These are phyloP conservation scores for Huntiella abstrusa DNA, from an alignment of 2,329 filamentous ascomycete species.

Conservation along the genomic window DNA sequence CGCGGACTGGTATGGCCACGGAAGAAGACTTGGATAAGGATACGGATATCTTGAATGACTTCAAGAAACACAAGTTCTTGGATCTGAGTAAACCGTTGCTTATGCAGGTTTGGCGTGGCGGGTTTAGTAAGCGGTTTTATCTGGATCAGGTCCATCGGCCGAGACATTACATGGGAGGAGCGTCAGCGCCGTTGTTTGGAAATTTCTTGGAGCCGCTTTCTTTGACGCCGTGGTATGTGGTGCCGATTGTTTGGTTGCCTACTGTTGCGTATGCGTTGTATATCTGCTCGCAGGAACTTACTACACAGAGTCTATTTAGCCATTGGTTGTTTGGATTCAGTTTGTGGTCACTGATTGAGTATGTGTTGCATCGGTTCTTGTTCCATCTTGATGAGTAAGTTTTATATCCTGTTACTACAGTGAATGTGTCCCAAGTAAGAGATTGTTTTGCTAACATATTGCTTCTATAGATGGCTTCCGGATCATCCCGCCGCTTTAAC, in stretches of 20 bases:
- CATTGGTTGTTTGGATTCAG: constrained; percentile 54
- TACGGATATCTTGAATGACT: constrained; percentile 60
- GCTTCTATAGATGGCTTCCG: constrained; percentile 50
- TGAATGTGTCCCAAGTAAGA: neutral
- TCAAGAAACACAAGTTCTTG: constrained; percentile 81
- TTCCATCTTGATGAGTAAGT: constrained; percentile 87
- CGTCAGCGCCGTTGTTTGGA: constrained; percentile 83
- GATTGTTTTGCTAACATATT: constrained; percentile 16
- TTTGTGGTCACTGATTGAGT: constrained; percentile 83
- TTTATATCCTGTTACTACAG: neutral
- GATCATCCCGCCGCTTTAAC: constrained; percentile 81
- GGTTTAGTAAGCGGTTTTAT: constrained; percentile 91
- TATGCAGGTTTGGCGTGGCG: constrained; percentile 70
- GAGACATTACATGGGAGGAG: constrained; percentile 84
- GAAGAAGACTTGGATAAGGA: constrained; percentile 75
- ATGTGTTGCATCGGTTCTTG: constrained; percentile 69
- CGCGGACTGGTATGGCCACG: constrained; percentile 70
- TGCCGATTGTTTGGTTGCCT: constrained; percentile 76
- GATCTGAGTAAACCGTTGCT: constrained; percentile 74
- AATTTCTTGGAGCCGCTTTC: constrained; percentile 97
- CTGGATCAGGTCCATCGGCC: constrained; percentile 90
- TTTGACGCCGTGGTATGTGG: constrained; percentile 84
- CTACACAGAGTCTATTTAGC: constrained; percentile 25
- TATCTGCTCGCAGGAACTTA: constrained; percentile 39
- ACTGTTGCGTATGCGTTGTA: constrained; percentile 53